These are phyloP conservation scores for Fusarium beomiforme DNA, from an alignment of 2,329 filamentous ascomycete genomes.

Conservation along the genomic window DNA sequence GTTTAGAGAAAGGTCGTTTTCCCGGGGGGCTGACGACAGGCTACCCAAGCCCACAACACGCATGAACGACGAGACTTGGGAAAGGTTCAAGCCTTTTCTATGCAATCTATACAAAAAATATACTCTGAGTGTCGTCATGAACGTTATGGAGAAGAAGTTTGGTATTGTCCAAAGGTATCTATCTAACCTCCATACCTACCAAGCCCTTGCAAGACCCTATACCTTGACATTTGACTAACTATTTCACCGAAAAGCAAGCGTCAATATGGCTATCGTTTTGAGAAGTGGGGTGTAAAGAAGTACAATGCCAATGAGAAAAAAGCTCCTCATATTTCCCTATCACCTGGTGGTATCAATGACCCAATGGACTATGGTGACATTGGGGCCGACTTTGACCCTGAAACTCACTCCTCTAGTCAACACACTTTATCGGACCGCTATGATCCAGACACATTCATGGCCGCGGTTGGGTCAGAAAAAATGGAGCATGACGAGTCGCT, in stretches of 20 bases:
- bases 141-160: constrained; percentile 28
- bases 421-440: background rate
- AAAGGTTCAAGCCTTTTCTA: constrained; percentile 32
- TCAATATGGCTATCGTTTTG: constrained; percentile 45
- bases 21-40: constrained; percentile 18
- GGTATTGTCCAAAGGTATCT: constrained; percentile 35
- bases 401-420: background rate
- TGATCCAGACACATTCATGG: background rate
- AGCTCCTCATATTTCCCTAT: background rate
- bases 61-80: constrained; percentile 38
- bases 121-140: constrained; percentile 35
- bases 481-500: constrained; percentile 4
- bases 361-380: background rate
- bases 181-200: too few relatives aligned
- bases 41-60: constrained; percentile 32
- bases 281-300: constrained; percentile 42
- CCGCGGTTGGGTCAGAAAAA: background rate
- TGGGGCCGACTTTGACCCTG: background rate
- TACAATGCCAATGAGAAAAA: constrained; percentile 39
- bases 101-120: constrained; percentile 34
- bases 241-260: constrained; percentile 38
- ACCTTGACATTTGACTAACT: background rate
- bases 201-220: background rate
- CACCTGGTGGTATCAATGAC: constrained; percentile 7
- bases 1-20: constrained; percentile 6